phyloP scores from a whole-genome alignment of 2,329 filamentous ascomycete species.

The Cladorrhinum sp. region DNA sequence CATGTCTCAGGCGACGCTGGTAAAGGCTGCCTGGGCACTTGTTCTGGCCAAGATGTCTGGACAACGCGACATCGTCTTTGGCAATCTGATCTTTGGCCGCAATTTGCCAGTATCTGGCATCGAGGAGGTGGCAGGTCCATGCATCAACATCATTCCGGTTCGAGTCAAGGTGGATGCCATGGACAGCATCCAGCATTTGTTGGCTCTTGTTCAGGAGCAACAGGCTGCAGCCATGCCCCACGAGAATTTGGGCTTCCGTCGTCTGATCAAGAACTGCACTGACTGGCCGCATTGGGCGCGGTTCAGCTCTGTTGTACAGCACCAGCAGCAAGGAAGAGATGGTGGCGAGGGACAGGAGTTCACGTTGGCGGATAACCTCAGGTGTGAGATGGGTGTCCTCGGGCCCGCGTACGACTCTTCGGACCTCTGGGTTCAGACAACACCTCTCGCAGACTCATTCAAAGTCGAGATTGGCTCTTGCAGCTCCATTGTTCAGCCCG shows the following conservation, averaged over 20 bases:
- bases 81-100: slow-evolving; percentile 13
- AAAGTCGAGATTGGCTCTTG: slow-evolving; percentile 16
- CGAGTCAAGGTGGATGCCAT: slow-evolving; percentile 12
- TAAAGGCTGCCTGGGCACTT: slow-evolving; percentile 33
- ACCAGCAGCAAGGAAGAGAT: slow-evolving; percentile 28
- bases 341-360: slow-evolving; percentile 13
- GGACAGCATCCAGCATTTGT: slow-evolving; percentile 18
- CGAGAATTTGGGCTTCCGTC: slow-evolving; percentile 32
- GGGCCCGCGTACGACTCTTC: slow-evolving; percentile 15
- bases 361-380: slow-evolving; percentile 9
- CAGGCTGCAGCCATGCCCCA: slow-evolving; percentile 19
- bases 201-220: slow-evolving; percentile 23
- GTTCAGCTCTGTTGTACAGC: slow-evolving; percentile 31
- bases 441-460: slow-evolving; percentile 11
- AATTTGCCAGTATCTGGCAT: slow-evolving; percentile 10
- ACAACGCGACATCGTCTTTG: slow-evolving; percentile 19
- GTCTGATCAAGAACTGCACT: slow-evolving; percentile 33
- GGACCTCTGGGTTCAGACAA: slow-evolving; percentile 15
- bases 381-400: slow-evolving; percentile 15
- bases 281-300: slow-evolving; percentile 31
- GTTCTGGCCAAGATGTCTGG: slow-evolving; percentile 21
- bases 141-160: slow-evolving; percentile 14
- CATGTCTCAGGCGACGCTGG: slow-evolving; percentile 20
- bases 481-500: slow-evolving; percentile 12
- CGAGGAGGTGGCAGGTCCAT: slow-evolving; percentile 9